Conservation (phyloP, 768 basidiomycete genomes). For the Phanerochaete sordida region DNA sequence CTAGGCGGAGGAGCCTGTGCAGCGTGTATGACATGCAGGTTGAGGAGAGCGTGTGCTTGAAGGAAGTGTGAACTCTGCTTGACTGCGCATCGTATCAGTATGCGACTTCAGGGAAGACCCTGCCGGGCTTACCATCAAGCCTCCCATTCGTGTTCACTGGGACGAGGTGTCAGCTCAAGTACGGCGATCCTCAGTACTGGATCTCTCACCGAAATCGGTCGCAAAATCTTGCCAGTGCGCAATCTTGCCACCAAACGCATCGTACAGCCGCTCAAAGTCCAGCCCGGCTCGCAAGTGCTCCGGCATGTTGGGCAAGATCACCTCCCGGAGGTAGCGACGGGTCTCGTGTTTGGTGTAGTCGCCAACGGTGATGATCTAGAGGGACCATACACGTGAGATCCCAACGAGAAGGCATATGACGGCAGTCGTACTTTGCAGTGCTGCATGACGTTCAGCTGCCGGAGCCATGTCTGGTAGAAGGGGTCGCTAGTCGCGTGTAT, state of each 20-base stretch:
- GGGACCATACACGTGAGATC: background rate
- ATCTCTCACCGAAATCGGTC: conserved; percentile 61
- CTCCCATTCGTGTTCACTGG: conserved; percentile 73
- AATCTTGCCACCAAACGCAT: conserved; percentile 81
- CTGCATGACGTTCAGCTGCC: conserved; percentile 77
- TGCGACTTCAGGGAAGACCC: background rate
- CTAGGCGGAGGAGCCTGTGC: conserved; percentile 48
- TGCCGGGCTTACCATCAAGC: conserved; percentile 52
- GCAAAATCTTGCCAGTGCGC: conserved; percentile 82
- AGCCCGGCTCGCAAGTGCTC: conserved; percentile 51
- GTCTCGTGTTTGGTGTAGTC: conserved; percentile 77
- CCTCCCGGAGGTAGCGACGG: conserved; percentile 59
- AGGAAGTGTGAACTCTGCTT: conserved; percentile 80
- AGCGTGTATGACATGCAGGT: conserved; percentile 85
- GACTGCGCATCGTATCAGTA: conserved; percentile 37
- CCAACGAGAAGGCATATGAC: background rate
- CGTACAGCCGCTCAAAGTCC: conserved; percentile 70
- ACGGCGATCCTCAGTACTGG: background rate
- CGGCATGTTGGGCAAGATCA: conserved; percentile 66
- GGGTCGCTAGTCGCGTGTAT: conserved; percentile 82
- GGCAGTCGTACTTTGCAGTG: conserved; percentile 62
- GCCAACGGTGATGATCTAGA: conserved; percentile 71
- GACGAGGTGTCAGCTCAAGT: conserved; percentile 3
- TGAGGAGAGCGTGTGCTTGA: conserved; percentile 79
- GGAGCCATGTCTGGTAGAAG: conserved; percentile 81